Base-by-base conservation (phyloP, 495 filamentous ascomycete genomes). In the Corynascus novoguineensis region DNA sequence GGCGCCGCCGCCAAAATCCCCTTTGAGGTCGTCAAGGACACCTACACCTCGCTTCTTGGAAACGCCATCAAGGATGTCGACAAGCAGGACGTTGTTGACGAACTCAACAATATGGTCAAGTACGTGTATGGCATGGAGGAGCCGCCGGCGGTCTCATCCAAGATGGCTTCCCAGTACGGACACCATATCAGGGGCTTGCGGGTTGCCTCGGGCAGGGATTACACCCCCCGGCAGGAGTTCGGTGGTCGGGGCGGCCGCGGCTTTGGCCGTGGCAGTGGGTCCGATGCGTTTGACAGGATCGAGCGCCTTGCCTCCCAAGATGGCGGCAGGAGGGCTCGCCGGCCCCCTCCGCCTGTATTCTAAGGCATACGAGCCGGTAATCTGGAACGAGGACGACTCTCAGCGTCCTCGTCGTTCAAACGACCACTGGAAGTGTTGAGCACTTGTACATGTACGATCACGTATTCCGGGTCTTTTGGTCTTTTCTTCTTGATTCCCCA, bases 31-130 rank as follows among this genome's bases (percentile, higher is more conserved):
- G 64, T 73, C 7, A 40, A 27, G 4, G 53, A 58, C 3, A 40
- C 61, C 0, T 79, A 88, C 65, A 42, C 55, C 3, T 70, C 69
- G 11, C 5, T 80, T 76, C 35, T 95, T 75, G 77, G 75, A 67
- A 58, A 77, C 6, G 53, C 61, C 51, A 45, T 61, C 76, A 50
- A 70, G 74, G 50, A 62, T 15, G 40, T 68, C 32, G 46, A 71
- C 54, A 72, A 70, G 31, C 61, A 67, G 3, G 59, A 60, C 4
- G 50, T 84, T 24, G 67, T 89, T 14, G 45, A 76, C 4, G 67
- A 73, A 5, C 65, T 93, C 53, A 90, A 92, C 68, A 67, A 80
- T n/a, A 78, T 84, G 64, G 74, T 79, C 40, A 66, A 69, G 22
- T 70, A 80, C 32, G 84, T 81, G 3, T 89, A 84, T 75, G 83